Conservation (phyloP, 306 rosid species). For the Sesbania bispinosa region DNA sequence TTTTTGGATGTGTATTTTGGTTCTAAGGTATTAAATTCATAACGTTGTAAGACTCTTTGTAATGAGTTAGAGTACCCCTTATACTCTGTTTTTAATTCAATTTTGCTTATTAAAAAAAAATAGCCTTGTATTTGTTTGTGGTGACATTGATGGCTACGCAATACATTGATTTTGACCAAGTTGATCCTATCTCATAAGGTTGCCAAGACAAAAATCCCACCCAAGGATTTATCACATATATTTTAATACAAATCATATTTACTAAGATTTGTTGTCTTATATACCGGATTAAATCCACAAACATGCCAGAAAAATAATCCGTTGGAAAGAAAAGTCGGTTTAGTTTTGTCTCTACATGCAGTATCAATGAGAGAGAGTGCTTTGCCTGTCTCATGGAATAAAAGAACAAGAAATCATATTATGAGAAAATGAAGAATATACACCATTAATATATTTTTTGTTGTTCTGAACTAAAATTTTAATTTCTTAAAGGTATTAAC, state of each 20-base stretch:
- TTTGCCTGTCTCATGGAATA: background rate
- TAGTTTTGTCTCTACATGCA: background rate
- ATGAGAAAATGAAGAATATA: slow-evolving; percentile 29
- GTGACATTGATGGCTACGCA: background rate
- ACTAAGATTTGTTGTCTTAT: slow-evolving; percentile 38
- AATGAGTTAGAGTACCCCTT: too few relatives aligned
- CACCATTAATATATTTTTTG: too few relatives aligned
- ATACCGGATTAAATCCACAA: slow-evolving; percentile 43
- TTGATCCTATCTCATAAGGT: background rate
- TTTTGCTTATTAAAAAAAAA: too few relatives aligned
- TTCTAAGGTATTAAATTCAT: too few relatives aligned
- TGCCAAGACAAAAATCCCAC: slow-evolving; percentile 27
- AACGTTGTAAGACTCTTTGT: too few relatives aligned
- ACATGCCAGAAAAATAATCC: slow-evolving; percentile 66
- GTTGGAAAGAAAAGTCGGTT: slow-evolving; percentile 19
- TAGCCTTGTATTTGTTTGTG: background rate
- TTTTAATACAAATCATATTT: slow-evolving; percentile 40
- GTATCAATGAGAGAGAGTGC: background rate
- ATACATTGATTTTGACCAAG: slow-evolving; percentile 19
- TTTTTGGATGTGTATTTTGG: too few relatives aligned
- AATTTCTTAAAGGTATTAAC: too few relatives aligned
- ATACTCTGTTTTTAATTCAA: too few relatives aligned
- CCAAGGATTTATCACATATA: slow-evolving; percentile 16
- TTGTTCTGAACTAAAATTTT: too few relatives aligned
- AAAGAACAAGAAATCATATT: slow-evolving; percentile 5